phyloP scores from a whole-genome alignment of 192 early-diverging fungal genomes.

The Chytriomyces sp. region DNA sequence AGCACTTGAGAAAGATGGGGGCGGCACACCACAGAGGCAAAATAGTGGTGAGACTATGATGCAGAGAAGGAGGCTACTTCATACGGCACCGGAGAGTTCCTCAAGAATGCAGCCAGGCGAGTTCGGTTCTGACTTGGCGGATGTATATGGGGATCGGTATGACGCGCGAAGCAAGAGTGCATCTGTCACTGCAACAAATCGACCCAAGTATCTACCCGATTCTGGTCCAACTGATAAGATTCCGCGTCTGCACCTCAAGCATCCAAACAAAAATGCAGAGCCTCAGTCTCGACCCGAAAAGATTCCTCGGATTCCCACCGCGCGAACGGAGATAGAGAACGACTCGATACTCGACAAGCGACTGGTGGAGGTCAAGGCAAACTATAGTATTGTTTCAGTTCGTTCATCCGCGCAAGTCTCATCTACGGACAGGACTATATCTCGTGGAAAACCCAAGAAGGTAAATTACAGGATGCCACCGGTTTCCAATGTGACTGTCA shows the following conservation, averaged over 20 bases:
- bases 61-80: background rate
- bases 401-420: background rate
- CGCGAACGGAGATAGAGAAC: constrained; percentile 3
- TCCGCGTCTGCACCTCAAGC: background rate
- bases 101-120: background rate
- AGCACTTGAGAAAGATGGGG: background rate
- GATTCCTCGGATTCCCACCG: background rate
- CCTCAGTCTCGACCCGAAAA: background rate
- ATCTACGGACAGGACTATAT: background rate
- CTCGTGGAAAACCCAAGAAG: background rate
- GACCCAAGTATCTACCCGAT: constrained; percentile 7
- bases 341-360: background rate
- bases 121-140: background rate
- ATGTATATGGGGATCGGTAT: background rate
- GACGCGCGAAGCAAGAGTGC: background rate
- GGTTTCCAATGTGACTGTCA: background rate
- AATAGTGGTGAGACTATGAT: background rate
- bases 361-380: background rate
- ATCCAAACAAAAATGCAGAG: background rate
- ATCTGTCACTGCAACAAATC: background rate
- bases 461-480: constrained; percentile 12
- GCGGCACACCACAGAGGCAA: background rate
- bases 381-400: background rate
- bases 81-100: background rate
- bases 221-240: background rate